Percentiles rank a stretch among this genome's conserved stretches.
These are phyloP conservation scores for Ophiorrhiza pumila DNA, from an alignment of 257 asterid species.

Conservation along the genomic window DNA sequence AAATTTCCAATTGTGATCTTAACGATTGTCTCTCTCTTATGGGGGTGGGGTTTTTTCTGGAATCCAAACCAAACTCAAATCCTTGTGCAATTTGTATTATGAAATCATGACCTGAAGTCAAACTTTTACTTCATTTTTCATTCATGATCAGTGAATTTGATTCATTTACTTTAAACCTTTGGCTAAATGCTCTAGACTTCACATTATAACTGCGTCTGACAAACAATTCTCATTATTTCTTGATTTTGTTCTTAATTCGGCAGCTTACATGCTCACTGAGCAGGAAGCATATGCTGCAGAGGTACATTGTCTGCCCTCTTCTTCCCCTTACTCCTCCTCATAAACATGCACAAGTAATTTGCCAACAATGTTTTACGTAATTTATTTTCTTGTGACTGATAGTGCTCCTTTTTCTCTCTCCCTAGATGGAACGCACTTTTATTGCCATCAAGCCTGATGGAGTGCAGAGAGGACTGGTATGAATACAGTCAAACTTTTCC, in stretches of 20 bases:
- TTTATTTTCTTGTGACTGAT: conserved; percentile 24
- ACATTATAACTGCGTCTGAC: not conserved
- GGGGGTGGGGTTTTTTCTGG: not conserved
- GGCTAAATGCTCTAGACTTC: not conserved
- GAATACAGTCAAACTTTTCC: conserved; percentile 10
- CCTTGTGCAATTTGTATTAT: not conserved
- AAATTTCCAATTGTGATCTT: not conserved
- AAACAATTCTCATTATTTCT: conserved; percentile 12
- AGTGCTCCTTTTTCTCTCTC: conserved; percentile 12
- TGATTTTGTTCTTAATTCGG: conserved; percentile 14
- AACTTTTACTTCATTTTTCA: not conserved
- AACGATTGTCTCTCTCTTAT: not conserved
- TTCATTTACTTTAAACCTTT: not conserved
- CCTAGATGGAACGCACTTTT: conserved; percentile 83
- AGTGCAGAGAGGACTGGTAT: conserved; percentile 97
- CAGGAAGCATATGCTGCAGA: conserved; percentile 89
- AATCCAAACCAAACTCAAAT: not conserved
- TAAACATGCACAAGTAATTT: not conserved
- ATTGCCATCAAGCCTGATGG: conserved; percentile 99
- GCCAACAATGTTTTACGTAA: not conserved
- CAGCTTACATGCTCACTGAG: conserved; percentile 85
- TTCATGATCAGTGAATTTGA: not conserved
- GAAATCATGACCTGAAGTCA: not conserved
- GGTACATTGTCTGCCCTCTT: conserved; percentile 38
- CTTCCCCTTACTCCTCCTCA: not conserved